These are phyloP conservation scores for Rhazya stricta DNA, from an alignment of 257 asterid genomes.

Conservation along the genomic window DNA sequence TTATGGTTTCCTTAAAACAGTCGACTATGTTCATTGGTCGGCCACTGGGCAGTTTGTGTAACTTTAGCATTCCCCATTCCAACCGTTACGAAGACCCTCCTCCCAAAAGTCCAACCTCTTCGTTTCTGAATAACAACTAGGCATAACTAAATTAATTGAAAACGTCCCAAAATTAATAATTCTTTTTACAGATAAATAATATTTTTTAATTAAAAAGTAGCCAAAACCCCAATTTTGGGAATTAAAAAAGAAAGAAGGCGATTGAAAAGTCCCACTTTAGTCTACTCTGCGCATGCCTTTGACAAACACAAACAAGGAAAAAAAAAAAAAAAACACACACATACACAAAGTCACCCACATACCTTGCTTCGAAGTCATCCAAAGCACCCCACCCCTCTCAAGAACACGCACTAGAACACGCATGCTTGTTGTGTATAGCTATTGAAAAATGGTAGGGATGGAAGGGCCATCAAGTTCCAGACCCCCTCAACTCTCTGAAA, in stretches of 20 bases:
- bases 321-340: constrained; percentile 10
- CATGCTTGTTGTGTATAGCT: constrained; percentile 23
- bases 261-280: constrained; percentile 25
- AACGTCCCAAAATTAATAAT: neutral
- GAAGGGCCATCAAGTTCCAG: constrained; percentile 47
- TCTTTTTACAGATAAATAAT: neutral
- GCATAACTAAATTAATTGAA: too few species aligned
- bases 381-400: constrained; percentile 29
- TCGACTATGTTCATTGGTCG: constrained; percentile 16
- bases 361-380: constrained; percentile 79
- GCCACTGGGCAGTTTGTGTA: constrained; percentile 15
- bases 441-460: constrained; percentile 50
- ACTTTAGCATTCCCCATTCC: constrained; percentile 9
- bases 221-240: neutral
- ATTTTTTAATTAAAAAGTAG: neutral
- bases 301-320: neutral
- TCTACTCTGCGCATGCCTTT: constrained; percentile 3
- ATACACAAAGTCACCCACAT: constrained; percentile 35
- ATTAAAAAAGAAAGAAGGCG: neutral
- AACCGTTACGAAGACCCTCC: constrained; percentile 8
- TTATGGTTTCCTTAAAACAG: constrained; percentile 2
- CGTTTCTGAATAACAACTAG: too few species aligned
- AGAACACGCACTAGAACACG: neutral
- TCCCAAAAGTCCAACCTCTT: constrained; percentile 11
- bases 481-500: constrained; percentile 72